Evolutionary conservation across 208 protist species (phyloP), one percentile per base, ranked within the genome.

Genomic region (Naegleria lovaniensis): DNA sequence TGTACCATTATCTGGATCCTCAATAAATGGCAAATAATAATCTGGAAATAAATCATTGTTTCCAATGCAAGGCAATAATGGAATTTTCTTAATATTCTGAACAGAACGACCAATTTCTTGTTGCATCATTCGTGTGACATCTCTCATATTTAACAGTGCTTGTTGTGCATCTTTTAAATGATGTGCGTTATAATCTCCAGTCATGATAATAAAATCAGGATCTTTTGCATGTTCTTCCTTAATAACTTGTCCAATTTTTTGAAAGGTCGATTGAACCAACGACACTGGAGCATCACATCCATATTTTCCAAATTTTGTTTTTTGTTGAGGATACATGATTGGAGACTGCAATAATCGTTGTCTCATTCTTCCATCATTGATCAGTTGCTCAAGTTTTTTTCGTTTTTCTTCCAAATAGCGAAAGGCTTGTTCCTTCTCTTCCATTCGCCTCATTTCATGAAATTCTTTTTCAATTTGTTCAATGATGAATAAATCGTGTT

Each of bases 1-100:
- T 6, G 5, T 36, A 36, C 67, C 67, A 79, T 79, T 25, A 36
- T 79, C 67, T 15, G 67, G 67, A 79, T 79, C 67, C n/a, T 79
- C 67, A 79, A 79, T 79, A 79, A 36, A 79, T 79, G 83, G 40
- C 1, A 85, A 38, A 48, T 85, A 85, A 85, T 85, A 85, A 48
- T 85, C 83, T n/a, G 83, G 83, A 33, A 43, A 85, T 22, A 85
- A 43, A 85, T 85, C 83, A 51, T 40, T 85, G 48, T 85, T 85
- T 85, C 83, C 83, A 43, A 85, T 85, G 16, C 83, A 85, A 13
- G 83, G 83, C 5, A 85, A 85, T 85, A 85, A 22, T 4, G 55
- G 55, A 15, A 67, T 29, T 29, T 67, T 29, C 11, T 67, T 1
- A 67, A 67, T 29, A 67, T 67, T 67, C 22, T 1, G 7, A 67